Evolutionary conservation across 2,329 filamentous ascomycete species (phyloP).

Genomic region (Cercospora sp.): DNA sequence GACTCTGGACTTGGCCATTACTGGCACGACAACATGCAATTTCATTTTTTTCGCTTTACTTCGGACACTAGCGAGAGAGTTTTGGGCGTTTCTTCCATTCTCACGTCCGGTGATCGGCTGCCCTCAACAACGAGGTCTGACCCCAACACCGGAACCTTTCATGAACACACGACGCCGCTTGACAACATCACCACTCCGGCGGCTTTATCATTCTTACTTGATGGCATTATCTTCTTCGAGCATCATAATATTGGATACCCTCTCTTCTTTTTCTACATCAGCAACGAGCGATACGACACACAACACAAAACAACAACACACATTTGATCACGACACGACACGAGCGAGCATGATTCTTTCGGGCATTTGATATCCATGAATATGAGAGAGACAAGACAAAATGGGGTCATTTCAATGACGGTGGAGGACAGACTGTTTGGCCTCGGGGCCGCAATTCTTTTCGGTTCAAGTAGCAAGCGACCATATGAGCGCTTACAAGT

Average conservation of each 20-base stretch:
- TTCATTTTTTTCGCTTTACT: background rate
- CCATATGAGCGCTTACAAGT: background rate
- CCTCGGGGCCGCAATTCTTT: background rate
- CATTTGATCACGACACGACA: background rate
- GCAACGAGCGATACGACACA: slow-evolving; percentile 1
- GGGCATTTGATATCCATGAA: background rate
- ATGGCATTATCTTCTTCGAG: background rate
- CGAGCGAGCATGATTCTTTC: background rate
- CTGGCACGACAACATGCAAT: background rate
- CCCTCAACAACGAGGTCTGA: background rate
- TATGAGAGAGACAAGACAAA: background rate
- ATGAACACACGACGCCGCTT: background rate
- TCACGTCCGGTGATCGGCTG: background rate
- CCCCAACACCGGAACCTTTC: background rate
- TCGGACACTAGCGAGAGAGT: slow-evolving; percentile 1
- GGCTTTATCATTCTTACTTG: background rate
- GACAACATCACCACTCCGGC: background rate
- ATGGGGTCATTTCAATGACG: background rate
- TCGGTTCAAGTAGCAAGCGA: background rate
- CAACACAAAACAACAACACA: background rate
- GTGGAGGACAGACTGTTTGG: background rate
- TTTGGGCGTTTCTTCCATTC: background rate
- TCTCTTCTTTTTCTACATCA: background rate
- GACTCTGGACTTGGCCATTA: background rate
- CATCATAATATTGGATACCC: slow-evolving; percentile 5